A percentile compares a stretch with the other conserved stretches of the same genome.
Conservation (phyloP, 2,329 filamentous ascomycete species). For the Aureobasidium melanogenum region DNA sequence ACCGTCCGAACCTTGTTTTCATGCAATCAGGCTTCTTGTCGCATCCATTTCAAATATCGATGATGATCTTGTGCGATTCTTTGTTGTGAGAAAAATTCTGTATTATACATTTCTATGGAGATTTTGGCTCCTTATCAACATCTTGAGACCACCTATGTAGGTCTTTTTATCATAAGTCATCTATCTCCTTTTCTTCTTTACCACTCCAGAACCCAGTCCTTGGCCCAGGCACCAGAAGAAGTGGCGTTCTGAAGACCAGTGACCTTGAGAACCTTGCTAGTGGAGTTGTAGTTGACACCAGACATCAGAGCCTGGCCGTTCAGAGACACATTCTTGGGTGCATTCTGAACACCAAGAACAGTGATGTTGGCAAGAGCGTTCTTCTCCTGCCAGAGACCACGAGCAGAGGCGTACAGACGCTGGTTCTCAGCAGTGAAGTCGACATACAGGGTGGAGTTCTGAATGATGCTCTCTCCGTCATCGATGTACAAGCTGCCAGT, state of each 20-base stretch:
- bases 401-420: slow-evolving; percentile 40
- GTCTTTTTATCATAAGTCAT: background rate
- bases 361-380: slow-evolving; percentile 56
- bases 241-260: slow-evolving; percentile 42
- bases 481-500: slow-evolving; percentile 60
- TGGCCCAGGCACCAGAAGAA: slow-evolving; percentile 45
- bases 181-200: background rate
- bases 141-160: background rate
- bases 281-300: slow-evolving; percentile 42
- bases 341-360: slow-evolving; percentile 46
- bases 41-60: too few species aligned
- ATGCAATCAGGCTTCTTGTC: background rate
- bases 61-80: background rate
- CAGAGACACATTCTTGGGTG: slow-evolving; percentile 39
- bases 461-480: slow-evolving; percentile 60
- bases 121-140: background rate
- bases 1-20: background rate
- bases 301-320: slow-evolving; percentile 34
- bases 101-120: background rate
- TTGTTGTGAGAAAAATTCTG: background rate
- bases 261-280: slow-evolving; percentile 42
- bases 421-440: slow-evolving; percentile 39
- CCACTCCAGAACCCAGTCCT: slow-evolving; percentile 51
- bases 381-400: slow-evolving; percentile 46
- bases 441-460: slow-evolving; percentile 48